These are phyloP conservation scores for Trifolium dubium DNA, from an alignment of 306 rosid species.

Conservation along the genomic window DNA sequence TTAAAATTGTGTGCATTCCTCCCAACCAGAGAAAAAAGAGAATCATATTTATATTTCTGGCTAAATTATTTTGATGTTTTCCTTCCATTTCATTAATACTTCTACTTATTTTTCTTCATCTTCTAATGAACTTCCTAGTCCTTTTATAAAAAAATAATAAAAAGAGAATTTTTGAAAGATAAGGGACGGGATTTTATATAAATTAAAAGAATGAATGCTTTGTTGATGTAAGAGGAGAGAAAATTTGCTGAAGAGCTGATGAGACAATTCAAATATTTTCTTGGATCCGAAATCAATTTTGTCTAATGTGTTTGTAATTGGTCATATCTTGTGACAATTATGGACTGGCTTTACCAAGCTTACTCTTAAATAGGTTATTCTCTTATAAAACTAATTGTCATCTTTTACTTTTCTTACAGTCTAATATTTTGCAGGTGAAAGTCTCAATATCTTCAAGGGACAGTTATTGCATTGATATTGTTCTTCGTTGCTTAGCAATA, in stretches of 20 bases:
- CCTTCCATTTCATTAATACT: no score
- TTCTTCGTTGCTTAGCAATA: conserved; percentile 85
- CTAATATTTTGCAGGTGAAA: conserved; percentile 60
- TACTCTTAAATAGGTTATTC: conserved; percentile 23
- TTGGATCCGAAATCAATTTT: conserved; percentile 11
- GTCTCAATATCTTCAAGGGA: conserved; percentile 75
- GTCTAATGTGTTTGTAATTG: conserved; percentile 25
- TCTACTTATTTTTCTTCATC: no score
- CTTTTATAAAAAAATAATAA: no score
- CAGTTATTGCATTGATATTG: conserved; percentile 78
- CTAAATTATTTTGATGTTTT: no score
- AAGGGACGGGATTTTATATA: neutral
- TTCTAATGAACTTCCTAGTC: no score
- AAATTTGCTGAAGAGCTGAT: neutral
- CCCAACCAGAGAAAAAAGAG: no score
- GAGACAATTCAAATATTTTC: conserved; percentile 28
- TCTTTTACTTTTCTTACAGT: conserved; percentile 33
- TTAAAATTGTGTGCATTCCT: no score
- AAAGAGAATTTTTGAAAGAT: no score
- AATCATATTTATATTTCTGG: no score
- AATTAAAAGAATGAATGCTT: conserved; percentile 5
- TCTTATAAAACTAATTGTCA: conserved; percentile 16
- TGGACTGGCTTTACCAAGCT: conserved; percentile 30
- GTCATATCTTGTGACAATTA: conserved; percentile 1
- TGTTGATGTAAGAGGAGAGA: conserved; percentile 21